These are phyloP conservation scores for Chaetomium strumarium DNA, from an alignment of 2,329 filamentous ascomycete species.

Conservation along the genomic window DNA sequence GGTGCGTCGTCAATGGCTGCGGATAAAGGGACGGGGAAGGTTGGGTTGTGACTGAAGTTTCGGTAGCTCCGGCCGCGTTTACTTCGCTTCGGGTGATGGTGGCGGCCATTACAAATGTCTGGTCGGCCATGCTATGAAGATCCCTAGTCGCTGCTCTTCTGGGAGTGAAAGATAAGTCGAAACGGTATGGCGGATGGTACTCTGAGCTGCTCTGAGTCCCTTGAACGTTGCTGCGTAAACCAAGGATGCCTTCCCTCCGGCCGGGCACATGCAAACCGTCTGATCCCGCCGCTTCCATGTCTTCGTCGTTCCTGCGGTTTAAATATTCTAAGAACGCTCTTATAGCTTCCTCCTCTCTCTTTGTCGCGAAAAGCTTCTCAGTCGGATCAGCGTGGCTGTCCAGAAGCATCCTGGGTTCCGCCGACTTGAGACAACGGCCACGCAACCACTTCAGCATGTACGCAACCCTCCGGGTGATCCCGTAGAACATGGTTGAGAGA, in stretches of 20 bases:
- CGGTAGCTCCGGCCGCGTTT: no score
- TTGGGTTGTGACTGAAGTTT: no score
- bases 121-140: no score
- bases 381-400: not conserved
- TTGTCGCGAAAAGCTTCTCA: not conserved
- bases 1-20: no score
- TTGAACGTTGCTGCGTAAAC: not conserved
- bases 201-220: no score
- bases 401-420: not conserved
- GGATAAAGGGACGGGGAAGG: no score
- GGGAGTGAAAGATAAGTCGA: no score
- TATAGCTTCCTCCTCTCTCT: not conserved
- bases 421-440: not conserved
- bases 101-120: no score
- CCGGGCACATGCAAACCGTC: not conserved
- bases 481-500: not conserved
- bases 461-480: not conserved
- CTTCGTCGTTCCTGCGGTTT: not conserved
- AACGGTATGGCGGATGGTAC: no score
- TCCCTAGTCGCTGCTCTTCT: no score
- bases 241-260: not conserved
- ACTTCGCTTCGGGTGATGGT: no score
- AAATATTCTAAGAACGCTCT: not conserved
- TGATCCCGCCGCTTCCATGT: not conserved
- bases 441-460: not conserved